Evolutionary conservation across 345 rosid species (phyloP).

Genomic region (Litchi chinensis): DNA sequence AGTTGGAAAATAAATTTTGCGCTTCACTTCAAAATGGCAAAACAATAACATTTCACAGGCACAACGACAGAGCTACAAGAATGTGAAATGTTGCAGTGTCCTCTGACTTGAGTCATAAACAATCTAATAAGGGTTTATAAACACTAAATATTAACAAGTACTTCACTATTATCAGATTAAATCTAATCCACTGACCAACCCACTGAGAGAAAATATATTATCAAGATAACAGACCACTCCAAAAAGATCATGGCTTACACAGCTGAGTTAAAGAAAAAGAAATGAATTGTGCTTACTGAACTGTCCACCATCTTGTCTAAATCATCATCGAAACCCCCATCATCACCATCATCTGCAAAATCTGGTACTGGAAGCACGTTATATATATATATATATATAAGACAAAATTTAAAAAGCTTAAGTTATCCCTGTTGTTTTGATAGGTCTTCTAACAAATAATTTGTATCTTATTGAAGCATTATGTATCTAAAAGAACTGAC

Average conservation of each 20-base stretch:
- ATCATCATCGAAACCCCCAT: conserved; percentile 46
- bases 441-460: conserved; percentile 4
- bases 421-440: neutral
- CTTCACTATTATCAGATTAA: neutral
- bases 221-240: neutral
- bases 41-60: neutral
- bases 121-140: neutral
- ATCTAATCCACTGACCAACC: neutral
- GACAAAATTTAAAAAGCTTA: neutral
- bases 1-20: neutral
- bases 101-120: neutral
- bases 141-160: neutral
- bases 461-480: neutral
- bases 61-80: neutral
- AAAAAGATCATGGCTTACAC: neutral
- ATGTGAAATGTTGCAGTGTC: neutral
- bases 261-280: neutral
- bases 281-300: conserved; percentile 42
- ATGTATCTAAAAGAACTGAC: neutral
- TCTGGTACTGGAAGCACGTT: conserved; percentile 17
- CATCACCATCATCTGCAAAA: conserved; percentile 50
- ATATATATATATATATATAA: neutral
- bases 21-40: neutral
- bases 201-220: neutral
- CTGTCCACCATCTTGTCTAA: conserved; percentile 52